Conservation (phyloP, 169 alveolate species). For the Plasmodium knowlesi region DNA sequence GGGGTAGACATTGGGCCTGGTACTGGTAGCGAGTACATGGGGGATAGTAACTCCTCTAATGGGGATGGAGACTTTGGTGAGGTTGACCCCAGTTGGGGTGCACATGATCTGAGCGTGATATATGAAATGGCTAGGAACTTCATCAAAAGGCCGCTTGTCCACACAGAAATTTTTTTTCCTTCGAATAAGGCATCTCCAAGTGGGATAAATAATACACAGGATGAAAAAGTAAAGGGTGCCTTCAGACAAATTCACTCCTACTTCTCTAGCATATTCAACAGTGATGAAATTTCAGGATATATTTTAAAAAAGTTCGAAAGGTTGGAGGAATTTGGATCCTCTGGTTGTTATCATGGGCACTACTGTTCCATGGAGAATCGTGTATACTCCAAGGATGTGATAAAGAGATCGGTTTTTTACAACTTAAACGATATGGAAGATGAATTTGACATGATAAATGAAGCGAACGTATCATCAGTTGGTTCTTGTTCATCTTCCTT, state of each 20-base stretch:
- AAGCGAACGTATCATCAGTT: slow-evolving; percentile 1
- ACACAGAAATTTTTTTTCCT: background rate
- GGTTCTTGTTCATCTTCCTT: background rate
- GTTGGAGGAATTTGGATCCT: background rate
- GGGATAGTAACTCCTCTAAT: background rate
- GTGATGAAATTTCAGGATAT: background rate
- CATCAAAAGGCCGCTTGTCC: background rate
- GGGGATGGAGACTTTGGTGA: background rate
- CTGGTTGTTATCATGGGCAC: background rate
- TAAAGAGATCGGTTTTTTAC: background rate
- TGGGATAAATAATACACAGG: background rate
- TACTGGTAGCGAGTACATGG: background rate
- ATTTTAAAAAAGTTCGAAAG: slow-evolving; percentile 20
- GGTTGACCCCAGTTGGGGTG: background rate
- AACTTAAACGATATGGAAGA: background rate
- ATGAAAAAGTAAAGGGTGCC: background rate
- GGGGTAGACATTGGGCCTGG: background rate
- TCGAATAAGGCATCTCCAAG: background rate
- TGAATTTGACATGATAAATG: background rate
- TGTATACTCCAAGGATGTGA: background rate
- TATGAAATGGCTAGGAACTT: background rate
- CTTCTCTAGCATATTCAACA: slow-evolving; percentile 1
- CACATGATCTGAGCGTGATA: background rate
- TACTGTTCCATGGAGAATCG: background rate
- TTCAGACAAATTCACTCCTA: background rate